These are phyloP conservation scores for Aureobasidium mangrovei DNA, from an alignment of 2,329 filamentous ascomycete species.

Conservation along the genomic window DNA sequence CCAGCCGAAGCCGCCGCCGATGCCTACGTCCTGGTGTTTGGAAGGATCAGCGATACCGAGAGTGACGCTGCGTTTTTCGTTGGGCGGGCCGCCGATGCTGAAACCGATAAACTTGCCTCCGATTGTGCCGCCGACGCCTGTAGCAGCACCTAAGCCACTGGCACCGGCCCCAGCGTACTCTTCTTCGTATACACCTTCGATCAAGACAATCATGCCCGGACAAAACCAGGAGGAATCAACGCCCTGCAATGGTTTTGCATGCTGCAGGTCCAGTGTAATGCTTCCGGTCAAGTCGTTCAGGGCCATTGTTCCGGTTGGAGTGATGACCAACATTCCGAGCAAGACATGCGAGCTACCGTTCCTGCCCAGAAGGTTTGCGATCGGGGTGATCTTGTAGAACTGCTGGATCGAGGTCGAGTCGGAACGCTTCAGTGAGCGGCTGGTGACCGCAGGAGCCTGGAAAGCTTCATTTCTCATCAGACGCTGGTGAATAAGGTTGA, in stretches of 20 bases:
- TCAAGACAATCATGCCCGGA: slow-evolving; percentile 89
- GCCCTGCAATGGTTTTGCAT: slow-evolving; percentile 68
- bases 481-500: slow-evolving; percentile 85
- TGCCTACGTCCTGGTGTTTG: slow-evolving; percentile 21
- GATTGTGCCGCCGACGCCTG: slow-evolving; percentile 79
- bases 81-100: slow-evolving; percentile 84
- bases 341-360: slow-evolving; percentile 79
- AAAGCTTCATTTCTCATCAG: slow-evolving; percentile 90
- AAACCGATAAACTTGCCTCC: slow-evolving; percentile 88
- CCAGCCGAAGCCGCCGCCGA: slow-evolving; percentile 76
- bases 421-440: slow-evolving; percentile 48
- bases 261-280: slow-evolving; percentile 72
- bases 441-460: slow-evolving; percentile 58
- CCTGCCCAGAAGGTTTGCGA: slow-evolving; percentile 66
- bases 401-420: slow-evolving; percentile 51
- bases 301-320: slow-evolving; percentile 73
- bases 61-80: slow-evolving; percentile 72
- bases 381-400: slow-evolving; percentile 80
- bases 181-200: slow-evolving; percentile 95
- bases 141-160: slow-evolving; percentile 52
- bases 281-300: slow-evolving; percentile 83
- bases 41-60: slow-evolving; percentile 55
- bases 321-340: slow-evolving; percentile 69
- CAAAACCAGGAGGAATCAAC: slow-evolving; percentile 78
- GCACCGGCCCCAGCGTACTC: slow-evolving; percentile 65